Conservation (phyloP, 441 rosid genomes). For the Gossypium davidsonii region DNA sequence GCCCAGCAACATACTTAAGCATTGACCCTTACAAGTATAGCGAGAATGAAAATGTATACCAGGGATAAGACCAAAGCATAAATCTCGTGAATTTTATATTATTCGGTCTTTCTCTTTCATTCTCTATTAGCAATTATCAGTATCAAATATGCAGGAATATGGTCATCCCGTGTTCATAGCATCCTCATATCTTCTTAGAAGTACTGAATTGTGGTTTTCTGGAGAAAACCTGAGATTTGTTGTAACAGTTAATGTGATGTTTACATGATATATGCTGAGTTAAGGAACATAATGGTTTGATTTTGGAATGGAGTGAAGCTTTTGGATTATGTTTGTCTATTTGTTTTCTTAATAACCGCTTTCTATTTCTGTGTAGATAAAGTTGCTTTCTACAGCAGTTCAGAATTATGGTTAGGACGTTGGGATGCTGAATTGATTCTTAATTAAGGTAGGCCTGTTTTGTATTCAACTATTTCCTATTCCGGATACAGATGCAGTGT, state of each 20-base stretch:
- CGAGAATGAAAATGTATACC: neutral
- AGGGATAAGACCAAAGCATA: neutral
- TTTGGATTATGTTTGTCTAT: neutral
- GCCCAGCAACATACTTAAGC: neutral
- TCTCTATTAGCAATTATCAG: neutral
- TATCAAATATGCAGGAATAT: neutral
- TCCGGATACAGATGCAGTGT: neutral
- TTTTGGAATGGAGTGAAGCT: neutral
- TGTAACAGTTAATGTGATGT: neutral
- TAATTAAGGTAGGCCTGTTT: constrained; percentile 7
- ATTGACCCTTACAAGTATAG: neutral
- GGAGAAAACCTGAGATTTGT: neutral
- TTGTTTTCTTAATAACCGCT: neutral
- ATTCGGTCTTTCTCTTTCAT: neutral
- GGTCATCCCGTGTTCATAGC: neutral
- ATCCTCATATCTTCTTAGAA: neutral
- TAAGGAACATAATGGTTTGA: neutral
- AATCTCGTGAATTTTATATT: neutral
- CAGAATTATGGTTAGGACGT: neutral
- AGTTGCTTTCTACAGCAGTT: neutral
- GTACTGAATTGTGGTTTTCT: neutral
- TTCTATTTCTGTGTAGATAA: constrained; percentile 8
- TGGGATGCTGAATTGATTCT: constrained; percentile 9
- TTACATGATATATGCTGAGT: neutral
- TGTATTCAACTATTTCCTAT: constrained; percentile 1